Base-by-base conservation (phyloP, 2,329 filamentous ascomycete genomes). In the Monosporascus sp. region DNA sequence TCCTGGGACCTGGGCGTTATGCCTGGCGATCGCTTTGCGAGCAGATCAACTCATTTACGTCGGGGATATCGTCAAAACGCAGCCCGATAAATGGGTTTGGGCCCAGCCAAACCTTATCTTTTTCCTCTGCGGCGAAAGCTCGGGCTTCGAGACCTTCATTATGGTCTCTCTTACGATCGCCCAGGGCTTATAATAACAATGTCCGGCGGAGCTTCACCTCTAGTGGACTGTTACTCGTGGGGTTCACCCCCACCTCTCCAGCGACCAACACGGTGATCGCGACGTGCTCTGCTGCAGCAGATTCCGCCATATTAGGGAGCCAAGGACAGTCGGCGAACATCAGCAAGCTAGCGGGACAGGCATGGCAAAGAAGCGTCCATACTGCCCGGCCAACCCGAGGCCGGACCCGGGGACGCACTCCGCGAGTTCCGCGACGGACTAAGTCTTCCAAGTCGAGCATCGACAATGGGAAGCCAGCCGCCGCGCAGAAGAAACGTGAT, bases 151-250 rank as follows among this genome's bases (percentile, higher is more conserved):
- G 58, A 40, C 53, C 61, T 18, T 65, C 64, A 41, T 60, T 58
- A 37, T 66, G 65, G 55, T 56, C 63, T 3, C 64, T 62, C 48
- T 61, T 63, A 41, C 58, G 56, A 51, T 20, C 46, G 26, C 53
- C 65, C 66, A 67, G 68, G 59, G 57, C 68, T 47, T 67, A 69
- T 54, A 61, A 66, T 26, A 66, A 68, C 52, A 72, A 77, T 63
- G 69, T 76, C 24, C 75, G 74, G 11, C 75, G 73, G 54, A 78
- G 76, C 61, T 79, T 80, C 62, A 77, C 79, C 37, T 82, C 80
- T 1, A 77, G 80, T 24, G 76, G 80, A 6, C 69, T 82, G 37
- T 68, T 84, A 26, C 74, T 83, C 17, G 64, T 81, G 49, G 76
- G 79, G 18, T 60, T 75, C 37, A 68, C 68, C 52, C 71, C 76